Evolutionary conservation across 148 eudicot genomes (phyloP), one percentile per base, ranked within the genome.

Genomic region (Rhododendron simsii): DNA sequence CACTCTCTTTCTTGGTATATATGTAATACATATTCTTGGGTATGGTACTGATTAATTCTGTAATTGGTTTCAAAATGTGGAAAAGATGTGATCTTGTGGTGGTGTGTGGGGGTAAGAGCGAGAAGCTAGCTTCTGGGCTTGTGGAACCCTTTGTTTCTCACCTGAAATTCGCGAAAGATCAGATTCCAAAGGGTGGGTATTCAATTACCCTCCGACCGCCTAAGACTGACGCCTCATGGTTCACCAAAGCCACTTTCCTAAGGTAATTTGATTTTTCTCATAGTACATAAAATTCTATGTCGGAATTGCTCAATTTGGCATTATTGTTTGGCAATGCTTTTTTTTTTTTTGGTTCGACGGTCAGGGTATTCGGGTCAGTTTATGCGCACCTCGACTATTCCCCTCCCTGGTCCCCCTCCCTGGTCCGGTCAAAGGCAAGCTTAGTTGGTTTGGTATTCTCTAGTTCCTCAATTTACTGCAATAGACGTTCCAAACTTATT

Each of bases 151-250:
- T 92, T 78, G 57, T 91, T 76, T 85, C 90, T 86, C 94, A 92
- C 87, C 81, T 92, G 85, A 88, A 91, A 85, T 91, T 86, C 59
- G 91, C 91, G 23, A 91, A 92, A 90, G 94, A 92, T 87, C 91
- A 92, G 89, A 91, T 92, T 81, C 89, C 91, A 7, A 92, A 91
- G 91, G 94, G 94, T 48, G 94, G 94, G 82, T 92, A 92, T 88
- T 92, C 94, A 59, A 92, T 92, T 45, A 92, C 91, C 81, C 91
- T 92, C 48, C 85, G 87, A 30, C 91, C 91, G 61, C 94, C 94
- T 2, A 85, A 45, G 28, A n/a, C 90, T 85, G 82, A 85, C 77
- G 90, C 88, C 21, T 86, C 77, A 67, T 92, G 94, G 92, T 92
- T 92, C 90, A 91, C 92, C 83, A 92, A 92, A 84, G 87, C 91